Evolutionary conservation across 805 yeast genomes (phyloP).

Genomic region (Pichia californica): DNA sequence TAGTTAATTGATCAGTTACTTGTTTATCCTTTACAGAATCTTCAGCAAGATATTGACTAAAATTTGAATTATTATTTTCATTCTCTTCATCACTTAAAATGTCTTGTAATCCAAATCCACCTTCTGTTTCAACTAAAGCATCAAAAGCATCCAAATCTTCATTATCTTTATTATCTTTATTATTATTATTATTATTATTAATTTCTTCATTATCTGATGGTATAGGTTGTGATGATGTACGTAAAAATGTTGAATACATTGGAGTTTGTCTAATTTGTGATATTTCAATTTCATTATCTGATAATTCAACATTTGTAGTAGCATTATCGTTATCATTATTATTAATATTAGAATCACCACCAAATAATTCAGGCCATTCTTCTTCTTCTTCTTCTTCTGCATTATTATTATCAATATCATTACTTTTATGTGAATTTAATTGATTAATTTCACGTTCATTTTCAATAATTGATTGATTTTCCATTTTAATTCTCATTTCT

Average conservation of each 20-base stretch:
- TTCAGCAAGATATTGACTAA: not conserved
- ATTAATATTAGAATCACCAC: constrained; percentile 2
- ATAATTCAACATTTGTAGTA: not conserved
- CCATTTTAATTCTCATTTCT: constrained; percentile 27
- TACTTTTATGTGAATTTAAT: too few relatives aligned
- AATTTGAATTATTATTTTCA: not conserved
- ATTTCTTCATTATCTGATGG: not conserved
- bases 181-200: not conserved
- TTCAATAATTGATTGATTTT: not conserved
- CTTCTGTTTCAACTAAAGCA: not conserved
- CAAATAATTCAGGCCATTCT: constrained; percentile 13
- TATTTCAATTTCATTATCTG: constrained; percentile 2
- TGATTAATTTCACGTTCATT: too few relatives aligned
- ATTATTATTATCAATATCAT: not conserved
- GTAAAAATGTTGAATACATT: constrained; percentile 10
- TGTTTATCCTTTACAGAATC: too few relatives aligned
- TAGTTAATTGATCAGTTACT: too few relatives aligned
- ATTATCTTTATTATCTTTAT: not conserved
- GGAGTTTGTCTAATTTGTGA: constrained; percentile 8
- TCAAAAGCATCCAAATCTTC: constrained; percentile 5
- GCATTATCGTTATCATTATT: not conserved
- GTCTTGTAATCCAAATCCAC: constrained; percentile 1
- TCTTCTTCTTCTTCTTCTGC: constrained; percentile 8
- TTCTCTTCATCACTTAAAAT: constrained; percentile 1
- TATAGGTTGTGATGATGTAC: constrained; percentile 12